Conservation (phyloP, 768 basidiomycete genomes). For the Tylopilus vinaceipallidus region DNA sequence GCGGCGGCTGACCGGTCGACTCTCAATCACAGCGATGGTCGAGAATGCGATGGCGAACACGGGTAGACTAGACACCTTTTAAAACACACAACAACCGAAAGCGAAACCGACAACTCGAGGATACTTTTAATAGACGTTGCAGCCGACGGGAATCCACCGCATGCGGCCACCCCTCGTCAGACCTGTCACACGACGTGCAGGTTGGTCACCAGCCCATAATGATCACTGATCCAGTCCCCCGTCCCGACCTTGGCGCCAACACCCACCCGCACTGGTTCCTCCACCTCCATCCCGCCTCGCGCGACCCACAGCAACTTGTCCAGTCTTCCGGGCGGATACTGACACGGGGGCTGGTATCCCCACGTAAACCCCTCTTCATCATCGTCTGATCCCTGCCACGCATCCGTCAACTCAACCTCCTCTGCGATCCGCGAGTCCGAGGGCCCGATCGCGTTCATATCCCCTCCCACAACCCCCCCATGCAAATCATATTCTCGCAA, state of each 20-base stretch:
- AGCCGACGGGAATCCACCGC: neutral
- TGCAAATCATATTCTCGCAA: slow-evolving; percentile 45
- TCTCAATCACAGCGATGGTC: slow-evolving; percentile 14
- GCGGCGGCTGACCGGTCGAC: neutral
- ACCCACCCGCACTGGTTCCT: slow-evolving; percentile 55
- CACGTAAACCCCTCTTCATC: slow-evolving; percentile 58
- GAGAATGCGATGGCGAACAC: neutral
- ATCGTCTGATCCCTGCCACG: slow-evolving; percentile 48
- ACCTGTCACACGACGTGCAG: slow-evolving; percentile 28
- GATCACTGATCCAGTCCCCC: slow-evolving; percentile 62
- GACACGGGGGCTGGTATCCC: slow-evolving; percentile 57
- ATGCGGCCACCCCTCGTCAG: slow-evolving; percentile 1
- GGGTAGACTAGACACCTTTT: neutral
- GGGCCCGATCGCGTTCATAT: slow-evolving; percentile 65
- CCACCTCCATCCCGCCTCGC: slow-evolving; percentile 48
- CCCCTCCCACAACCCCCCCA: slow-evolving; percentile 66
- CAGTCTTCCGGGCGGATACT: slow-evolving; percentile 52
- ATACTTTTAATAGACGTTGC: slow-evolving; percentile 3
- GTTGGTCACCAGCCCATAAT: slow-evolving; percentile 55
- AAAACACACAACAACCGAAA: slow-evolving; percentile 6
- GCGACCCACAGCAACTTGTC: slow-evolving; percentile 66
- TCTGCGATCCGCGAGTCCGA: slow-evolving; percentile 43
- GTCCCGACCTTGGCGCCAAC: slow-evolving; percentile 45
- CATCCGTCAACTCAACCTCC: slow-evolving; percentile 53
- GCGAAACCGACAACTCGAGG: neutral